Evolutionary conservation across 2,329 filamentous ascomycete species (phyloP), one percentile per base, ranked within the genome.

Genomic region (Alternaria sp.): DNA sequence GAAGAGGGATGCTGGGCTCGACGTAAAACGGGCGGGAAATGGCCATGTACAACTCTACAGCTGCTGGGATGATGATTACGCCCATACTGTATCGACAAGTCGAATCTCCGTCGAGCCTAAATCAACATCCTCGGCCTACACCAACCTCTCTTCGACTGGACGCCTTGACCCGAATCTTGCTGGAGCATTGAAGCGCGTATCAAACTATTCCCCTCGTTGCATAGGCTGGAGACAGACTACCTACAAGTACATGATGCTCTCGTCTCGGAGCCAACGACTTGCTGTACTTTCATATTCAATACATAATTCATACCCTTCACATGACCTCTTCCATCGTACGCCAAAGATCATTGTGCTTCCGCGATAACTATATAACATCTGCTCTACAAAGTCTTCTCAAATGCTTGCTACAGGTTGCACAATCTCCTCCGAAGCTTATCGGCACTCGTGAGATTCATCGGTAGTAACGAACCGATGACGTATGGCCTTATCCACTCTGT

Each of bases 201-300:
- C 25, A 11, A 10, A 14, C 25, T 28, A 33, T 30, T 47, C 25
- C 25, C 41, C n/a, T 41, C 11, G 15, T 54, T 14, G 43, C 10
- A 28, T 20, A 23, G 41, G 9, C 26, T 41, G 50, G n/a, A 37
- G 47, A 46, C 50, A 33, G 30, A 20, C 20, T 33, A 18, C 37
- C 28, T 47, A 41, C 12, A 15, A 33, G 30, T 44, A 55, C n/a
- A 23, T n/a, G 23, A 21, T 14, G 25, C 25, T 54, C 37, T 47
- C 51, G 25, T 28, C 45, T 25, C 15, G 46, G n/a, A 43, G 46
- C 21, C 10, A 61, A 30, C 46, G 25, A 60, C 45, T 63, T 51
- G 58, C 20, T 21, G 28, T 51, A 63, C 26, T 55, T 63, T 61
- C 46, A 60, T 53, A 21, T 51, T 61, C 50, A 63, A 63, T 63